phyloP scores from a whole-genome alignment of 2,329 filamentous ascomycete species.

The Cryphonectria parasitica region DNA sequence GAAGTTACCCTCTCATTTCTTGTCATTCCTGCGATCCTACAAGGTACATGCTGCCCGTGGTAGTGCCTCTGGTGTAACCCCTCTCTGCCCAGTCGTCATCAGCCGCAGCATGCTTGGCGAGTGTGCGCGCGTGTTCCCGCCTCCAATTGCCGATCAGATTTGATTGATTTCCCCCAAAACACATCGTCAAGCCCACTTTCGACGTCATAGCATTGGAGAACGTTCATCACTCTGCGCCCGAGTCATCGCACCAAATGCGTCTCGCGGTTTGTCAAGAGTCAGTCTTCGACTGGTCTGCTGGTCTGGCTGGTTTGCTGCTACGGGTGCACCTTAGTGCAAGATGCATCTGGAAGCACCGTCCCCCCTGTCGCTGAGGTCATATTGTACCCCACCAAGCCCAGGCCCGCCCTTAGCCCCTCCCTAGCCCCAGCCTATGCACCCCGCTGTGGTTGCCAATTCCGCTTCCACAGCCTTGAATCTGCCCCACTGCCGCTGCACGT shows the following conservation, averaged over 20 bases:
- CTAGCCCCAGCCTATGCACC: constrained; percentile 26
- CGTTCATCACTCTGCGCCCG: background rate
- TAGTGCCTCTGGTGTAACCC: constrained; percentile 2
- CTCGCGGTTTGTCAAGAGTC: background rate
- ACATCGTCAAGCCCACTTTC: background rate
- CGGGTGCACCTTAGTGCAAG: constrained; percentile 4
- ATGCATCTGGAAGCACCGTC: background rate
- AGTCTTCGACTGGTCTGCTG: background rate
- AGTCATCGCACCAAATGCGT: background rate
- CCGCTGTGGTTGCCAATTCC: constrained; percentile 22
- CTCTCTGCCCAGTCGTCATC: constrained; percentile 28
- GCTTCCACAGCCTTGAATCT: constrained; percentile 8
- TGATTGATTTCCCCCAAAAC: constrained; percentile 2
- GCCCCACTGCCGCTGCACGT: constrained; percentile 23
- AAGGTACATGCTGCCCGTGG: background rate
- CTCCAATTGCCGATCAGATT: constrained; percentile 21
- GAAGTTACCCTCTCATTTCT: background rate
- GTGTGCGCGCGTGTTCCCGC: background rate
- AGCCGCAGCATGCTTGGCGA: constrained; percentile 21
- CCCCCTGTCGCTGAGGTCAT: constrained; percentile 29
- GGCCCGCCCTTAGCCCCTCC: background rate
- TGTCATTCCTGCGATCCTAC: background rate
- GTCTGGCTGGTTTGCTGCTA: background rate
- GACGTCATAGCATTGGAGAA: constrained; percentile 30
- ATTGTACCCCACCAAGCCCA: constrained; percentile 19